Evolutionary conservation across 129 eudicot species (phyloP).

Genomic region (Lonicera japonica): DNA sequence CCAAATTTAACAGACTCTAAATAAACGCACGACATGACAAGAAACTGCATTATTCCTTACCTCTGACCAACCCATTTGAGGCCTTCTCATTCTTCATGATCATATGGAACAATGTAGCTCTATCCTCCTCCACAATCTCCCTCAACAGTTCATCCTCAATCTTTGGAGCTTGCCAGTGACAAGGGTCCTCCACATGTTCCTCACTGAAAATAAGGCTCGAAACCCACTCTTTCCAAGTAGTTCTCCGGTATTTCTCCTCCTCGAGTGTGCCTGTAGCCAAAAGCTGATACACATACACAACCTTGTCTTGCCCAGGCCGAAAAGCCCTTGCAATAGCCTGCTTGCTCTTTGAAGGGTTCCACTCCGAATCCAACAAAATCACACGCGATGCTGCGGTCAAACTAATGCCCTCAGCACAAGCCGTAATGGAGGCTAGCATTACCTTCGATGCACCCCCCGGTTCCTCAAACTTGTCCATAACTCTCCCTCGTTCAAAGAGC

Average conservation of each 20-base stretch:
- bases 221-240: conserved; percentile 99
- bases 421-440: conserved; percentile 86
- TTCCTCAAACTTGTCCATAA: conserved; percentile 94
- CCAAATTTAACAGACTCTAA: too few species aligned
- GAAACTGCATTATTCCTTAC: conserved; percentile 17
- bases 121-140: conserved; percentile 94
- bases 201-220: conserved; percentile 96
- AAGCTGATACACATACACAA: conserved; percentile 86
- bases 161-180: conserved; percentile 93
- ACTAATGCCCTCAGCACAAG: conserved; percentile 95
- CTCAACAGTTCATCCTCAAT: conserved; percentile 85
- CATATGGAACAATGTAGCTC: conserved; percentile 75
- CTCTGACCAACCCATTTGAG: conserved; percentile 62
- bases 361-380: conserved; percentile 82
- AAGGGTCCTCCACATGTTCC: conserved; percentile 90
- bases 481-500: conserved; percentile 87
- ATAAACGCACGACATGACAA: too few species aligned
- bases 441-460: conserved; percentile 81
- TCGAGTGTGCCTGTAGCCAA: conserved; percentile 85
- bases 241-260: conserved; percentile 85
- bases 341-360: conserved; percentile 98
- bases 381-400: conserved; percentile 93
- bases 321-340: conserved; percentile 96
- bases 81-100: conserved; percentile 98
- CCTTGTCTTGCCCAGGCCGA: conserved; percentile 89